A percentile compares a stretch with the other conserved stretches of the same genome.
These are phyloP conservation scores for Inga leiocalycina DNA, from an alignment of 306 rosid genomes.

Conservation along the genomic window DNA sequence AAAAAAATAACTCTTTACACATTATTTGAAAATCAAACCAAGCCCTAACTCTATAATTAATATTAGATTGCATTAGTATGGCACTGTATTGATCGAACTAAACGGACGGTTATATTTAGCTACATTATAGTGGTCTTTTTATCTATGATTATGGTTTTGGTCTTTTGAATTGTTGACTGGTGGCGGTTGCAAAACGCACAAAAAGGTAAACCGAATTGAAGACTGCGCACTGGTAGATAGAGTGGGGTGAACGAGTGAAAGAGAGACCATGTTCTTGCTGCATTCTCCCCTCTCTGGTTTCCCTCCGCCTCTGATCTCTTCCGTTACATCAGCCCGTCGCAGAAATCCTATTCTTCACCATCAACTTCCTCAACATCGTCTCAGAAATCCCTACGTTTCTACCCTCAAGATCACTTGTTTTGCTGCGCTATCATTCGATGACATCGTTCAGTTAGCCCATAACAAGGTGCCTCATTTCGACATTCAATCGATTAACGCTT, in stretches of 20 bases:
- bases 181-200: not conserved
- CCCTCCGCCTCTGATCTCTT: conserved; percentile 34
- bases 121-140: too few species aligned
- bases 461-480: conserved; percentile 63
- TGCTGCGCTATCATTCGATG: conserved; percentile 49
- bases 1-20: too few species aligned
- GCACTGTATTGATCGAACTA: too few species aligned
- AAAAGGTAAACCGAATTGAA: not conserved
- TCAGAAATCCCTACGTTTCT: conserved; percentile 33
- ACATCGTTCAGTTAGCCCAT: conserved; percentile 58
- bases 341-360: conserved; percentile 22
- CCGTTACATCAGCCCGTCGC: conserved; percentile 17
- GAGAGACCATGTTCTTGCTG: conserved; percentile 42
- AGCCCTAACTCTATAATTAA: too few species aligned
- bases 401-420: conserved; percentile 41
- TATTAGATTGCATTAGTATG: too few species aligned
- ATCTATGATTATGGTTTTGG: too few species aligned
- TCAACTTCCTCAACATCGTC: conserved; percentile 25
- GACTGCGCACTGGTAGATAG: not conserved
- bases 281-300: conserved; percentile 43
- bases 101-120: too few species aligned
- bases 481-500: not conserved
- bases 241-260: not conserved
- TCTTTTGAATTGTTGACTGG: not conserved
- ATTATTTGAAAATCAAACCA: too few species aligned